Base-by-base conservation (phyloP, 331 rosid genomes). In the Rhamnella rubrinervis region DNA sequence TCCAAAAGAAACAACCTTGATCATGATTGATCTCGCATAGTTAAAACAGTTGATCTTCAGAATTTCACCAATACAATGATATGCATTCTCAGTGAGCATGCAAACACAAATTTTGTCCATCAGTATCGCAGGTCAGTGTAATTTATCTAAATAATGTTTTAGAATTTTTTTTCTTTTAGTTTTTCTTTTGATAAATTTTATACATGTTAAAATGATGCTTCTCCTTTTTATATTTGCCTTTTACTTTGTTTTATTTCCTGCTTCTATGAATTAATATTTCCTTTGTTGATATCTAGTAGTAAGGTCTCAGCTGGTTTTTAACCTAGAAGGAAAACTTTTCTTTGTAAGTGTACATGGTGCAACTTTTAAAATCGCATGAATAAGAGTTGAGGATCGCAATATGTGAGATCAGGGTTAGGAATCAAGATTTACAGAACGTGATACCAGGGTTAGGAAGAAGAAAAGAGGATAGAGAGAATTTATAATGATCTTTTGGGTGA, bases 1-100 rank as follows among this genome's bases (percentile, higher is more conserved):
- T 88, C 96, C 52, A 87, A 85, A 80, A 81, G 83, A 59, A 78
- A 70, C 70, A 63, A 68, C 76, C 16, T 40, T 35, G 90, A 81
- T 67, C 88, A 88, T 71, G 63, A 67, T 19, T 90, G 75, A 61
- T 74, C 58, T 85, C 84, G 74, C 63, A 62, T 84, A 73, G 68
- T 73, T 74, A 79, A 78, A 50, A 55, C 21, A 61, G 40, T 58
- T 65, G 74, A 35, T 80, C 68, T 47, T 65, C 61, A 25, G 67
- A 63, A 71, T 73, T 61, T 59, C 65, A 37, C 71, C 28, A 50
- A 70, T 70, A 20, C 41, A 3, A 11, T 25, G 59, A 59, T 59
- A 19, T 55, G 61, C 4, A 6, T 37, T 58, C 65, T 20, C 55
- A 31, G 39, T 49, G 69, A 61, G 35, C 23, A 49, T 13, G 70